phyloP scores from a whole-genome alignment of 2,329 filamentous ascomycete genomes.

The Aspergillus hortae region DNA sequence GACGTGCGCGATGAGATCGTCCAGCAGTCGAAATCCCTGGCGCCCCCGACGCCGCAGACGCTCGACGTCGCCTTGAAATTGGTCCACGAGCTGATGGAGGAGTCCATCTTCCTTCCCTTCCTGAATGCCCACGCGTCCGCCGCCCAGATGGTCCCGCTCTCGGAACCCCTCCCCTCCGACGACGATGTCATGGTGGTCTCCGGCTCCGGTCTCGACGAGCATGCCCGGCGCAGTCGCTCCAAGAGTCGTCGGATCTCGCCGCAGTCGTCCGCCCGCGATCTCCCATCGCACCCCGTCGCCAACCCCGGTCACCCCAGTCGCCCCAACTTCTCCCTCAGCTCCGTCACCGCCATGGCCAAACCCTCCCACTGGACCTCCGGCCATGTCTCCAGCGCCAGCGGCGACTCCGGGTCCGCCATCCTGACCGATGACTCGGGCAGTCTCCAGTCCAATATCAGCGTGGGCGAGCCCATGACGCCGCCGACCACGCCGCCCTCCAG shows the following conservation, averaged over 20 bases:
- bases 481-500: slow-evolving; percentile 50
- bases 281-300: slow-evolving; percentile 22
- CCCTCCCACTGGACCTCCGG: slow-evolving; percentile 32
- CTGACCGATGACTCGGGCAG: slow-evolving; percentile 47
- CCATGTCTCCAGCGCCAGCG: slow-evolving; percentile 34
- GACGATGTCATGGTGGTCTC: slow-evolving; percentile 33
- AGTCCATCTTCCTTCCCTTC: slow-evolving; percentile 90
- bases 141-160: slow-evolving; percentile 44
- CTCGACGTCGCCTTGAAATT: slow-evolving; percentile 81
- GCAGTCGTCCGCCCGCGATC: slow-evolving; percentile 30
- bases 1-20: slow-evolving; percentile 80
- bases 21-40: slow-evolving; percentile 53
- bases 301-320: slow-evolving; percentile 22
- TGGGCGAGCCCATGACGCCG: slow-evolving; percentile 48
- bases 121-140: slow-evolving; percentile 63
- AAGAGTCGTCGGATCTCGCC: slow-evolving; percentile 30
- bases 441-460: slow-evolving; percentile 37
- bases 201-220: slow-evolving; percentile 27
- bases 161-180: slow-evolving; percentile 39
- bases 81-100: slow-evolving; percentile 95
- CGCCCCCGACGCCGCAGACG: slow-evolving; percentile 69
- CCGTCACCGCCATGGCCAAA: slow-evolving; percentile 31
- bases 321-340: slow-evolving; percentile 30
- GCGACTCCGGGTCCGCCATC: slow-evolving; percentile 34
- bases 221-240: slow-evolving; percentile 23